Evolutionary conservation across 495 filamentous ascomycete species (phyloP).

Genomic region (Tuber umbilicatum): DNA sequence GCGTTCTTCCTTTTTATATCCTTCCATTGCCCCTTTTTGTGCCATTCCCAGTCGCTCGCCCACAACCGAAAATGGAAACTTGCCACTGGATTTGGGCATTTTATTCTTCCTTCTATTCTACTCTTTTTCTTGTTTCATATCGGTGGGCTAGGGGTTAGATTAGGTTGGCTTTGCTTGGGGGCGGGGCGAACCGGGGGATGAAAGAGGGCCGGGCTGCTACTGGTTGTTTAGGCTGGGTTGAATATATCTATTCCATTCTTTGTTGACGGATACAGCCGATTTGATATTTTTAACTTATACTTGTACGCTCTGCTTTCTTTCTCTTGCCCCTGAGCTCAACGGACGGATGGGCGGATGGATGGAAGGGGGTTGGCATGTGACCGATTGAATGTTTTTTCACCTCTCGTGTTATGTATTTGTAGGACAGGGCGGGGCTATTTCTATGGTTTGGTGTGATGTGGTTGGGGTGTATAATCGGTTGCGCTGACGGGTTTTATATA

Average conservation of each 20-base stretch:
- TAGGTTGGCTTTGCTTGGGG: neutral
- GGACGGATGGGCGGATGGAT: neutral
- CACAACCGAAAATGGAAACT: neutral
- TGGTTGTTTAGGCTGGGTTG: neutral
- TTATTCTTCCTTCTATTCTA: neutral
- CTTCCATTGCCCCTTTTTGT: neutral
- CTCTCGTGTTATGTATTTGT: neutral
- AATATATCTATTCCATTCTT: neutral
- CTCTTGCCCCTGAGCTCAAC: neutral
- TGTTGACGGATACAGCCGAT: neutral
- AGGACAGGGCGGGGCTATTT: neutral
- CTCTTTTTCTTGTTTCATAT: neutral
- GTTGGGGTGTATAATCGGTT: neutral
- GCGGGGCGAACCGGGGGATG: neutral
- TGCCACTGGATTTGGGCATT: conserved; percentile 1
- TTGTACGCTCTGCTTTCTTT: conserved; percentile 4
- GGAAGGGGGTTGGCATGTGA: neutral
- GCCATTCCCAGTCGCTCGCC: neutral
- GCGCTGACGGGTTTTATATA: neutral
- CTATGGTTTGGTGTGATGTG: neutral
- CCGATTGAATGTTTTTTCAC: neutral
- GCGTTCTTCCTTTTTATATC: conserved; percentile 1
- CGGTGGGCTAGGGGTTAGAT: neutral
- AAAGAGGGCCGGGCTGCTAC: neutral
- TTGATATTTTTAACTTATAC: neutral